Conservation (phyloP, 106 monocot genomes). For the Dendrobium catenatum region DNA sequence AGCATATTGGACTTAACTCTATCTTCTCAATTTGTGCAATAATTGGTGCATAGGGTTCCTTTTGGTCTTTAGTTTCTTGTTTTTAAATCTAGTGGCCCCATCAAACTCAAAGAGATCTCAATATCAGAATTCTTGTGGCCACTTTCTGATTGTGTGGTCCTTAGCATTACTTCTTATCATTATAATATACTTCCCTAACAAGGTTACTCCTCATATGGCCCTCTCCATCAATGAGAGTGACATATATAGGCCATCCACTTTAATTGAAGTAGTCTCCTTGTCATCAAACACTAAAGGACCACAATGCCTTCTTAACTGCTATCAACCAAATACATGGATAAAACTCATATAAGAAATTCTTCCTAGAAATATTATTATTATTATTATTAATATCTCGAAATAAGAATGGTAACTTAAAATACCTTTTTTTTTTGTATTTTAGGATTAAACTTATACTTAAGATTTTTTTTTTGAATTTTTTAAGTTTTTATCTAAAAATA, state of each 20-base stretch:
- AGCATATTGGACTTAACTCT: not conserved
- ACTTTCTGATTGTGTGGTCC: constrained; percentile 8
- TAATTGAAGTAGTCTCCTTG: constrained; percentile 8
- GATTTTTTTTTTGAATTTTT: too few species aligned
- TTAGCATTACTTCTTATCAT: not conserved
- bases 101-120: constrained; percentile 1
- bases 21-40: not conserved
- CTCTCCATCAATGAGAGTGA: not conserved
- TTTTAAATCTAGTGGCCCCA: not conserved
- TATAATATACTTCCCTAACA: constrained; percentile 4
- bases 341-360: not conserved
- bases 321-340: not conserved
- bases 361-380: not conserved
- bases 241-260: not conserved
- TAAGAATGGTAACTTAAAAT: not conserved
- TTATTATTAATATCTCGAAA: too few species aligned
- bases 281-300: constrained; percentile 7
- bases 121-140: not conserved
- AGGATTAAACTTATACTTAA: too few species aligned
- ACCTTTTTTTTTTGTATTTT: not conserved
- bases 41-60: constrained; percentile 6
- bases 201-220: not conserved
- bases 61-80: not conserved
- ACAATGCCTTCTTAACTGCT: not conserved
- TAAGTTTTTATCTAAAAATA: too few species aligned